Evolutionary conservation across 768 basidiomycete species (phyloP).

Genomic region (Lactarius psammicola): DNA sequence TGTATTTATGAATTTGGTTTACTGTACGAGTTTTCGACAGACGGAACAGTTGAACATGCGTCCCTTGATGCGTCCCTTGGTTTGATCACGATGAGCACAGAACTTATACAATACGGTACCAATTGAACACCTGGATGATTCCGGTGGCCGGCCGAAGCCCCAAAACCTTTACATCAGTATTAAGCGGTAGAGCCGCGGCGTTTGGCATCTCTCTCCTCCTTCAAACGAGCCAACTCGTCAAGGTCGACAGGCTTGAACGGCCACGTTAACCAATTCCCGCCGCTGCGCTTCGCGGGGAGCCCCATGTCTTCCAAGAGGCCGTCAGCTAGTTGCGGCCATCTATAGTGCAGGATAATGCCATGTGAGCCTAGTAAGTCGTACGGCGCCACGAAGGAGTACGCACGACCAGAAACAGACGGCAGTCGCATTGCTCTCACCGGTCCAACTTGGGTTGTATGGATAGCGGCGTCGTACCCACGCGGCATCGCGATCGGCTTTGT

Average conservation of each 20-base stretch:
- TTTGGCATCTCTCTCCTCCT: constrained; percentile 45
- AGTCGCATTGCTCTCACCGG: constrained; percentile 53
- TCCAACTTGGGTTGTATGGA: constrained; percentile 49
- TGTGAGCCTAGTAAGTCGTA: not conserved
- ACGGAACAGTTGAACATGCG: no score
- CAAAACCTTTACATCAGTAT: not conserved
- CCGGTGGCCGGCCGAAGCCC: not conserved
- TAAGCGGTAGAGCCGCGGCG: constrained; percentile 24
- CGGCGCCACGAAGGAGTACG: not conserved
- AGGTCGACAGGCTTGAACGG: constrained; percentile 52
- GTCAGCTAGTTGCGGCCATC: constrained; percentile 62
- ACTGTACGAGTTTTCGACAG: no score
- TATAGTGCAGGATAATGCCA: constrained; percentile 31
- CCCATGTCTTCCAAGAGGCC: constrained; percentile 60
- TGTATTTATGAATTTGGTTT: no score
- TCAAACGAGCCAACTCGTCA: constrained; percentile 47
- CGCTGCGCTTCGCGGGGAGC: constrained; percentile 50
- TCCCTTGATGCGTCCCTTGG: no score
- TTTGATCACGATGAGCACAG: no score
- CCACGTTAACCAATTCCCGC: constrained; percentile 69
- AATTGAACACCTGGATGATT: not conserved
- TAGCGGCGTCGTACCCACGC: constrained; percentile 57
- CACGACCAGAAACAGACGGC: constrained; percentile 53
- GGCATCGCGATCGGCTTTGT: constrained; percentile 42
- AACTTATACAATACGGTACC: not conserved